phyloP scores from a whole-genome alignment of 2,329 filamentous ascomycete genomes.

The Colletotrichum sp. region DNA sequence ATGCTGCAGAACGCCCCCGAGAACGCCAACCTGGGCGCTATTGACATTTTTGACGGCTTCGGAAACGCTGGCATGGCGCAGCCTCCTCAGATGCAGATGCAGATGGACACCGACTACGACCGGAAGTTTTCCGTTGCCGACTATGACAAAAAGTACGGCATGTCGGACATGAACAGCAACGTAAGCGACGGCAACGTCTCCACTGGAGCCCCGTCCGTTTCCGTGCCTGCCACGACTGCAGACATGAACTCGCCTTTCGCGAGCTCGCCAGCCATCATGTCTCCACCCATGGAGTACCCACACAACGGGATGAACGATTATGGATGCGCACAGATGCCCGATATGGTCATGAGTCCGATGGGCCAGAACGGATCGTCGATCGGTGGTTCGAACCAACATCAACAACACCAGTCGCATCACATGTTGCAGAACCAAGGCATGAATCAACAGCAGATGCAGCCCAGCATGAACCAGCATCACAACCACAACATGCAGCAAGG shows the following conservation, averaged over 20 bases:
- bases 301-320: conserved; percentile 47
- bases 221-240: conserved; percentile 27
- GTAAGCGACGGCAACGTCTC: conserved; percentile 36
- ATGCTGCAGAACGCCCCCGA: conserved; percentile 66
- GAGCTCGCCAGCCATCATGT: conserved; percentile 59
- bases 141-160: conserved; percentile 46
- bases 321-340: conserved; percentile 48
- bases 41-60: conserved; percentile 72
- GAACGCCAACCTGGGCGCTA: conserved; percentile 53
- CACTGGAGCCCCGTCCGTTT: conserved; percentile 29
- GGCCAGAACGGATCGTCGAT: conserved; percentile 34
- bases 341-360: conserved; percentile 60
- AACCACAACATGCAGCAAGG: conserved; percentile 32
- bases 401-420: conserved; percentile 35
- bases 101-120: conserved; percentile 54
- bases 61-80: conserved; percentile 67
- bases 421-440: conserved; percentile 25
- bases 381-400: conserved; percentile 29
- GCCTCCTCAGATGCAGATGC: conserved; percentile 47
- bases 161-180: conserved; percentile 37
- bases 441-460: conserved; percentile 35
- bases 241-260: conserved; percentile 58
- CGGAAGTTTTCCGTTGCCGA: conserved; percentile 50
- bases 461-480: conserved; percentile 34
- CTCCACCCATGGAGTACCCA: conserved; percentile 55